These are phyloP conservation scores for Cladophialophora exuberans DNA, from an alignment of 2,329 filamentous ascomycete genomes.

Conservation along the genomic window DNA sequence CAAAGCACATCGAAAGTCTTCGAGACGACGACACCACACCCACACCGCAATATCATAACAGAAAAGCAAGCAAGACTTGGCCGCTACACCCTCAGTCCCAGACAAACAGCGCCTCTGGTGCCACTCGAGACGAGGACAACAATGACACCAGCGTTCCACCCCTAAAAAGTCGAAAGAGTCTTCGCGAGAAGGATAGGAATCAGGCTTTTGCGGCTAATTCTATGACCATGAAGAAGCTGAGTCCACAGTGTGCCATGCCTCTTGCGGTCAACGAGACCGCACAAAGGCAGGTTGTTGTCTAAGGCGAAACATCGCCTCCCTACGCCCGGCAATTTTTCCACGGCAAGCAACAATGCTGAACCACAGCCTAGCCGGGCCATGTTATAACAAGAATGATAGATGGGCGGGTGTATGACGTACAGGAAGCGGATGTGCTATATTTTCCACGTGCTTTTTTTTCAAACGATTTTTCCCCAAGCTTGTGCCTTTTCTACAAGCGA, in stretches of 20 bases:
- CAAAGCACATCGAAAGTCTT: slow-evolving; percentile 16
- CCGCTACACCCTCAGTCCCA: not conserved
- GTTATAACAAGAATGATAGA: not conserved
- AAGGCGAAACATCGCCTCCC: too few species aligned
- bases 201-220: slow-evolving; percentile 14
- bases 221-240: slow-evolving; percentile 19
- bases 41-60: slow-evolving; percentile 14
- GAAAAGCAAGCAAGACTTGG: slow-evolving; percentile 6
- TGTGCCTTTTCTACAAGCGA: slow-evolving; percentile 1
- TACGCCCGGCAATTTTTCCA: not conserved
- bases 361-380: not conserved
- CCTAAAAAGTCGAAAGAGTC: slow-evolving; percentile 17
- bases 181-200: slow-evolving; percentile 13
- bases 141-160: too few species aligned
- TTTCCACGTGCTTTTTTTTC: not conserved
- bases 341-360: not conserved
- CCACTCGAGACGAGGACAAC: slow-evolving; percentile 7
- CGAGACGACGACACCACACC: slow-evolving; percentile 24
- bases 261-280: slow-evolving; percentile 24
- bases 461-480: not conserved
- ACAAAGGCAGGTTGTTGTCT: slow-evolving; percentile 26
- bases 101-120: not conserved
- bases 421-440: not conserved
- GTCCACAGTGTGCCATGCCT: slow-evolving; percentile 25
- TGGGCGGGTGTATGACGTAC: not conserved